phyloP scores from a whole-genome alignment of 768 basidiomycete genomes.

The Kwoniella dendrophila region DNA sequence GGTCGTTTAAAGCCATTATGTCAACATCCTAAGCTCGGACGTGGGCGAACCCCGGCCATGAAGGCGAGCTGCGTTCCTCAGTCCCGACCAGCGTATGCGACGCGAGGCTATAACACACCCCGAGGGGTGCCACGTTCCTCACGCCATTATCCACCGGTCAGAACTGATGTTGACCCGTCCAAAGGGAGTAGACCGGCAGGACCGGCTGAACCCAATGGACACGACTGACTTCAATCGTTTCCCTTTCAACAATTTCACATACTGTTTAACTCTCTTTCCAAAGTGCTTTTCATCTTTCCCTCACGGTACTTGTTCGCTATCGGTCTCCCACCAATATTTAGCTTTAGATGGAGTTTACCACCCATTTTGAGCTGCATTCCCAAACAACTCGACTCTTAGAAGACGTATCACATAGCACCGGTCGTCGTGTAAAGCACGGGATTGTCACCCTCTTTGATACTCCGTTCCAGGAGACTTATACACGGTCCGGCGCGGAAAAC shows the following conservation, averaged over 20 bases:
- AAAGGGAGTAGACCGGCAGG: constrained; percentile 63
- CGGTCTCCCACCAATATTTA: constrained; percentile 80
- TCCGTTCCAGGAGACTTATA: constrained; percentile 79
- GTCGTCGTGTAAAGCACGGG: constrained; percentile 65
- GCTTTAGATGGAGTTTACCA: constrained; percentile 84
- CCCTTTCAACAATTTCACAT: constrained; percentile 80
- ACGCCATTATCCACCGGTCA: constrained; percentile 63
- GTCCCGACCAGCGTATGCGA: constrained; percentile 64
- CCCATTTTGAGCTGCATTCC: constrained; percentile 81
- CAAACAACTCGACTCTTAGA: constrained; percentile 83
- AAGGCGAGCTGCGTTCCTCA: constrained; percentile 67
- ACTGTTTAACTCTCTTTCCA: constrained; percentile 79
- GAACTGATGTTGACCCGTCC: constrained; percentile 72
- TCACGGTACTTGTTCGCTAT: constrained; percentile 82
- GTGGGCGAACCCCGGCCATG: constrained; percentile 62
- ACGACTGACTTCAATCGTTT: constrained; percentile 74
- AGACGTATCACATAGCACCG: constrained; percentile 70
- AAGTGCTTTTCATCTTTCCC: constrained; percentile 82
- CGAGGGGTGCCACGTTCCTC: constrained; percentile 66
- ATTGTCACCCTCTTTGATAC: constrained; percentile 62
- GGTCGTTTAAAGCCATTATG: constrained; percentile 78
- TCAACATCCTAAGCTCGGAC: constrained; percentile 71
- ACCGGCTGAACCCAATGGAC: constrained; percentile 64
- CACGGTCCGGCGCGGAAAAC: constrained; percentile 70
- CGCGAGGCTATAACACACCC: constrained; percentile 69